Conservation (phyloP, 2,329 filamentous ascomycete genomes). For the Tolypocladium tundrense region DNA sequence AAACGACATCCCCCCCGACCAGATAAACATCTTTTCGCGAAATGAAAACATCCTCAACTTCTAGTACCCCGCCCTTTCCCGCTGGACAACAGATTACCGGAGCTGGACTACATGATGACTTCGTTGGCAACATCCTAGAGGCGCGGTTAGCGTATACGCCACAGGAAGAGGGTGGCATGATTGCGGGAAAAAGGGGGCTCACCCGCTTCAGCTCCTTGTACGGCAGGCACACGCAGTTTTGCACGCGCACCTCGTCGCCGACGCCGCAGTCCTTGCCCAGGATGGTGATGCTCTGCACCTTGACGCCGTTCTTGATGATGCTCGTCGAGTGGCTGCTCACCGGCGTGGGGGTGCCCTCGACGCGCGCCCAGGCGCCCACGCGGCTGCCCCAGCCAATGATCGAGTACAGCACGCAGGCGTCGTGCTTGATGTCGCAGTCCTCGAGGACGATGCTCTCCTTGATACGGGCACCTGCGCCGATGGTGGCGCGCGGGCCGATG, state of each 20-base stretch:
- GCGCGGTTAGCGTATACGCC: constrained; percentile 13
- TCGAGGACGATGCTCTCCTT: constrained; percentile 96
- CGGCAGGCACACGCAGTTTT: constrained; percentile 95
- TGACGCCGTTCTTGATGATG: constrained; percentile 95
- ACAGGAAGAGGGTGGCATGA: not conserved
- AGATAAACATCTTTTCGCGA: not conserved
- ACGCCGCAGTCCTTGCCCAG: constrained; percentile 92
- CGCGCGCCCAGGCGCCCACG: constrained; percentile 94
- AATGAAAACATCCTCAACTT: not conserved
- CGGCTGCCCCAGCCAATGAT: constrained; percentile 97
- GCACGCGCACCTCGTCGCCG: constrained; percentile 86
- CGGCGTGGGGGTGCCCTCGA: constrained; percentile 87
- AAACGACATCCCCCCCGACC: not conserved
- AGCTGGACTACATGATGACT: constrained; percentile 72
- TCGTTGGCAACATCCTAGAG: constrained; percentile 71
- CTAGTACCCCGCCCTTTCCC: not conserved
- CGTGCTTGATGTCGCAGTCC: constrained; percentile 91
- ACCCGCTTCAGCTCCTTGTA: constrained; percentile 97
- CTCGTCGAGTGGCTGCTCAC: constrained; percentile 83
- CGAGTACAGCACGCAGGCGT: constrained; percentile 87
- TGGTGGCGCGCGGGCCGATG: constrained; percentile 75
- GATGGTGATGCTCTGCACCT: constrained; percentile 97
- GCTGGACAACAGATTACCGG: not conserved
- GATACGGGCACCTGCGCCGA: constrained; percentile 81
- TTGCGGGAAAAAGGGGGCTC: constrained; percentile 16